Conservation (phyloP, 164 flowering plant species). For the Stephania japonica region DNA sequence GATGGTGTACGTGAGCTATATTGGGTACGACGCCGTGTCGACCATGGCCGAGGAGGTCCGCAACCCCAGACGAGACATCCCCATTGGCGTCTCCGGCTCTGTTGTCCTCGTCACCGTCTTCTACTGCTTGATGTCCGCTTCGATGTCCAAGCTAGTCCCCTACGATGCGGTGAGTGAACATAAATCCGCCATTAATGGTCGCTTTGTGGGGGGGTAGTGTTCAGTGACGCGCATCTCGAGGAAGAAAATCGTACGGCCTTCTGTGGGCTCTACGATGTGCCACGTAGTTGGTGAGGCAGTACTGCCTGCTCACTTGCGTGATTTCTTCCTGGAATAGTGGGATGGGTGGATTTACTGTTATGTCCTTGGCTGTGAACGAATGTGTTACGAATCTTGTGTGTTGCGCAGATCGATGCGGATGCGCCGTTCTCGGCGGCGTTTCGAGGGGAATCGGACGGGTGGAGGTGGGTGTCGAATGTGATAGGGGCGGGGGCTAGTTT, state of each 20-base stretch:
- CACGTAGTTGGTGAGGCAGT: neutral
- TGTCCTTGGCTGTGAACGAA: neutral
- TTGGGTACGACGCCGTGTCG: conserved; percentile 87
- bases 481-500: conserved; percentile 91
- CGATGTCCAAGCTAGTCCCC: conserved; percentile 70
- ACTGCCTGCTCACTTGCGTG: neutral
- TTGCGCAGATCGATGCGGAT: conserved; percentile 53
- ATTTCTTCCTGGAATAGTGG: neutral
- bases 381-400: neutral
- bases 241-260: too few species aligned
- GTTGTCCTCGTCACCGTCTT: conserved; percentile 60
- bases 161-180: conserved; percentile 53
- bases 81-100: conserved; percentile 75
- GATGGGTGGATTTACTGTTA: neutral
- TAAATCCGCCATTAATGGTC: conserved; percentile 5
- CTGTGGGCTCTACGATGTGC: neutral
- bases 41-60: conserved; percentile 83
- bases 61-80: conserved; percentile 59
- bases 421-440: conserved; percentile 83
- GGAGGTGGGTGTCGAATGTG: conserved; percentile 80
- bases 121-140: conserved; percentile 80
- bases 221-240: too few species aligned
- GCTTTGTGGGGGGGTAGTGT: too few species aligned
- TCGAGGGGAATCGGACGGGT: conserved; percentile 36
- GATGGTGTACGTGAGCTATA: conserved; percentile 72